A percentile compares a stretch with the other conserved stretches of the same genome.
Conservation (phyloP, 257 asterid genomes). For the Paulownia fortunei region DNA sequence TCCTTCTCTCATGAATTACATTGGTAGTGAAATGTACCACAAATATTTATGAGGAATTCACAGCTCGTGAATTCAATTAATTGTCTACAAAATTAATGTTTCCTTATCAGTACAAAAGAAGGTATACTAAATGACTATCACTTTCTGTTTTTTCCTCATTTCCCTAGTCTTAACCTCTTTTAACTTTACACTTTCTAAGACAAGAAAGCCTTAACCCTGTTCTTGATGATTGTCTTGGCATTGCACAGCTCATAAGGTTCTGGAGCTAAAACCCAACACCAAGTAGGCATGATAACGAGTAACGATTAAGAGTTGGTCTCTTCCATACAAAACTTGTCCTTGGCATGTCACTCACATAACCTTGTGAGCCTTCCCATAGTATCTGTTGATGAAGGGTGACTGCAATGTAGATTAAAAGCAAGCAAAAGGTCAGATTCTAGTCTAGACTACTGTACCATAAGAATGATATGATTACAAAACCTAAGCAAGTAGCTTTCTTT, state of each 20-base stretch:
- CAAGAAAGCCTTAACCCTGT: background rate
- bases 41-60: background rate
- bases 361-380: conserved; percentile 84
- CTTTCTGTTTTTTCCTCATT: background rate
- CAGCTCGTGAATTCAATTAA: conserved; percentile 25
- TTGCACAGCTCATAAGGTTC: background rate
- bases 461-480: background rate
- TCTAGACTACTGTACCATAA: background rate
- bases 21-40: background rate
- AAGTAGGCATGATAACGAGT: background rate
- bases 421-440: conserved; percentile 7
- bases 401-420: conserved; percentile 41
- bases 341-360: conserved; percentile 41
- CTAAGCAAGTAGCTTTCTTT: background rate
- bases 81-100: conserved; percentile 9
- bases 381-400: conserved; percentile 89
- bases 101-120: conserved; percentile 8
- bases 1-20: background rate
- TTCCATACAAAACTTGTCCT: background rate
- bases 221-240: background rate
- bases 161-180: background rate
- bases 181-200: conserved; percentile 18
- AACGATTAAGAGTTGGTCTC: too few relatives aligned
- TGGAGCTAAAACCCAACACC: background rate
- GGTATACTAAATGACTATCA: background rate